Percentiles rank a stretch among this genome's conserved stretches.
Evolutionary conservation across 2,329 filamentous ascomycete genomes (phyloP).

Genomic region (Aureobasidium lini): DNA sequence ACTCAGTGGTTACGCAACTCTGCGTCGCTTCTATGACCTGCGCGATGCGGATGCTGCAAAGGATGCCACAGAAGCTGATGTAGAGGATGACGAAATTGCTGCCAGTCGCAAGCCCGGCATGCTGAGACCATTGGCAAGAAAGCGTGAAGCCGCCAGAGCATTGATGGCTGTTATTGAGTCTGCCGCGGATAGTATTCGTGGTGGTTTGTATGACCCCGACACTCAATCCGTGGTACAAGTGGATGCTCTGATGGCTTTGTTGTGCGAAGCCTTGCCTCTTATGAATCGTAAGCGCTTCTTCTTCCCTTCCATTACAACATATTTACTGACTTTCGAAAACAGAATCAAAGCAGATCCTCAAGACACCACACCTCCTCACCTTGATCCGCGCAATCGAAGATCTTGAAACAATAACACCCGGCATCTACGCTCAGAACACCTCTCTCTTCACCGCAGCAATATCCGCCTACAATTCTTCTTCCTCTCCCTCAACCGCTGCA

Average conservation of each 20-base stretch:
- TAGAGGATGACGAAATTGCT: not conserved
- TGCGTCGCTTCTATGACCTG: conserved; percentile 85
- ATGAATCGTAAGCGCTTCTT: conserved; percentile 46
- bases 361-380: conserved; percentile 63
- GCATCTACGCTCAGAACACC: conserved; percentile 66
- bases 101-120: conserved; percentile 21
- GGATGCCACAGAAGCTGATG: not conserved
- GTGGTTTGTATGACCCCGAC: conserved; percentile 75
- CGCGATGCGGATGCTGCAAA: conserved; percentile 56
- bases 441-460: conserved; percentile 72
- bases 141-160: conserved; percentile 63
- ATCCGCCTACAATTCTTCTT: conserved; percentile 47
- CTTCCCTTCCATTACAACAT: conserved; percentile 15
- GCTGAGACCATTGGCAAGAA: conserved; percentile 51
- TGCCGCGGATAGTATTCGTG: conserved; percentile 82
- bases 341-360: conserved; percentile 47
- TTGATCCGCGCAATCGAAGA: conserved; percentile 74
- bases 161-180: conserved; percentile 78
- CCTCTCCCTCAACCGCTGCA: conserved; percentile 24
- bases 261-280: conserved; percentile 78
- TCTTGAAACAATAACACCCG: conserved; percentile 64
- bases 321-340: conserved; percentile 8
- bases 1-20: conserved; percentile 84
- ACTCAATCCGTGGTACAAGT: conserved; percentile 79
- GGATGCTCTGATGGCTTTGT: conserved; percentile 73